phyloP scores from a whole-genome alignment of 495 filamentous ascomycete genomes.

The Hypoxylon perforatum region DNA sequence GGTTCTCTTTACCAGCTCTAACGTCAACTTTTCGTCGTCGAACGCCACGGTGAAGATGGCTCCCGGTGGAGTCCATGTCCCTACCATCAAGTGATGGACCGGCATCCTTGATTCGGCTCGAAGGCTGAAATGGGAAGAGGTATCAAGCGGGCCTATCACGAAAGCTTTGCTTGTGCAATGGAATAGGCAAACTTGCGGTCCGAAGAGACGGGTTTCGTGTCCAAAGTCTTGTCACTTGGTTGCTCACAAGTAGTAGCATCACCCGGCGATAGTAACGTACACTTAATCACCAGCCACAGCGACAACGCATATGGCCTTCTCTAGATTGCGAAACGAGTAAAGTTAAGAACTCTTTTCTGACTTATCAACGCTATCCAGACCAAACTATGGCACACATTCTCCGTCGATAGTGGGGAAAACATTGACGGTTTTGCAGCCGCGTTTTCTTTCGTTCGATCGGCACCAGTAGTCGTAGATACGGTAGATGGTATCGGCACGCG shows the following conservation, averaged over 20 bases:
- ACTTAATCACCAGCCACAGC: neutral
- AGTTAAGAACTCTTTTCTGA: slow-evolving; percentile 1
- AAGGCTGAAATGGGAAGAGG: neutral
- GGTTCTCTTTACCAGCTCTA: slow-evolving; percentile 80
- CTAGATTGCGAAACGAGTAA: neutral
- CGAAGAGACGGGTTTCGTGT: slow-evolving; percentile 20
- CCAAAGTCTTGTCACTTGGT: slow-evolving; percentile 22
- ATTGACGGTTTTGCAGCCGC: slow-evolving; percentile 17
- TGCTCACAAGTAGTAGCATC: slow-evolving; percentile 1
- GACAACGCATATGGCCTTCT: slow-evolving; percentile 4
- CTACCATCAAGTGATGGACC: slow-evolving; percentile 84
- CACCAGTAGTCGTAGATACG: slow-evolving; percentile 48
- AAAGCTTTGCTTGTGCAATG: neutral
- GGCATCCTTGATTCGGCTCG: slow-evolving; percentile 58
- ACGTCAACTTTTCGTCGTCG: slow-evolving; percentile 77
- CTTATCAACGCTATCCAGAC: neutral
- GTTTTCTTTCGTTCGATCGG: slow-evolving; percentile 35
- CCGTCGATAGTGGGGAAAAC: slow-evolving; percentile 33
- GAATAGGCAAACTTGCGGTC: neutral
- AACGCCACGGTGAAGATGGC: slow-evolving; percentile 87
- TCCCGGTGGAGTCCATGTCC: slow-evolving; percentile 85
- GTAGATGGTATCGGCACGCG: slow-evolving; percentile 42
- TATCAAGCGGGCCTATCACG: neutral
- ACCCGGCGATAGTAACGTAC: neutral
- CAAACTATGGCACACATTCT: slow-evolving; percentile 2